A percentile compares a stretch with the other conserved stretches of the same genome.
These are phyloP conservation scores for Candida morakotiae DNA, from an alignment of 805 yeast genomes.

Conservation along the genomic window DNA sequence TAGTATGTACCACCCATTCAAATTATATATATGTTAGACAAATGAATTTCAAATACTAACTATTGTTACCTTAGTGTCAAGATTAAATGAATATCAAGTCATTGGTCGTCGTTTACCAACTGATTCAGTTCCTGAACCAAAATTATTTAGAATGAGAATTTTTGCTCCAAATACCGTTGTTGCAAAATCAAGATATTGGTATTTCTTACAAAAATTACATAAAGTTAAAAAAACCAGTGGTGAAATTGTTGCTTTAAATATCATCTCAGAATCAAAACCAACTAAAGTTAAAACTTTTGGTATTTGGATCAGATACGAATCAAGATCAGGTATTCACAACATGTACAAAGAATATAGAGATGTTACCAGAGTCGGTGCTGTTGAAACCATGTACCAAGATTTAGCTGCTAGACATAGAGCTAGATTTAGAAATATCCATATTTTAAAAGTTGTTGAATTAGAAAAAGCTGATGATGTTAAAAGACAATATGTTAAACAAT, in stretches of 20 bases:
- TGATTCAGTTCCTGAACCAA: constrained; percentile 98
- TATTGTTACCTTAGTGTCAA: constrained; percentile 53
- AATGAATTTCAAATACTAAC: constrained; percentile 18
- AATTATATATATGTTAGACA: not conserved
- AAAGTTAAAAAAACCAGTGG: constrained; percentile 99
- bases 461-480: constrained; percentile 96
- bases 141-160: constrained; percentile 99
- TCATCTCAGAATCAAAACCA: constrained; percentile 92
- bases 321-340: constrained; percentile 99
- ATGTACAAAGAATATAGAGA: constrained; percentile 99
- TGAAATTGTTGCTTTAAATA: constrained; percentile 93
- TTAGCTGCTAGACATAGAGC: constrained; percentile 99
- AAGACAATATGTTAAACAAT: constrained; percentile 99
- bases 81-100: constrained; percentile 98
- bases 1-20: constrained; percentile 2
- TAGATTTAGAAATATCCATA: constrained; percentile 99
- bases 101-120: constrained; percentile 99
- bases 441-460: constrained; percentile 98
- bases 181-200: constrained; percentile 99
- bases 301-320: constrained; percentile 99
- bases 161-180: constrained; percentile 98
- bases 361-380: constrained; percentile 98
- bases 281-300: constrained; percentile 99
- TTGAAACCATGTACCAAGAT: constrained; percentile 97
- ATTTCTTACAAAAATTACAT: constrained; percentile 98